These are phyloP conservation scores for Mallotus nudiflorus DNA, from an alignment of 345 rosid genomes.

Conservation along the genomic window DNA sequence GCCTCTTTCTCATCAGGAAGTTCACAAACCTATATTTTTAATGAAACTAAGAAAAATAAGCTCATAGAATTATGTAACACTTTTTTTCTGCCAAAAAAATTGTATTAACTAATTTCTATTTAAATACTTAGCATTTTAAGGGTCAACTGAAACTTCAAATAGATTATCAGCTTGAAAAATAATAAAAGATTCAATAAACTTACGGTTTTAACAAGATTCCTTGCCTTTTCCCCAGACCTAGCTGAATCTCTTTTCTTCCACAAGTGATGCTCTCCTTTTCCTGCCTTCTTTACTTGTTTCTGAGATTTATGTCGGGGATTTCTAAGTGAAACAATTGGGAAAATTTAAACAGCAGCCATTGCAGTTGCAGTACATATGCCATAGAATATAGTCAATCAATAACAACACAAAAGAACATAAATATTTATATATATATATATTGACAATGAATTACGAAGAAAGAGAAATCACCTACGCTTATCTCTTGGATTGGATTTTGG, in stretches of 20 bases:
- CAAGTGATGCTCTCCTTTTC: conserved; percentile 60
- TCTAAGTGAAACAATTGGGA: conserved; percentile 13
- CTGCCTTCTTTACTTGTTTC: conserved; percentile 38
- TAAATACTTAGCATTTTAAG: background rate
- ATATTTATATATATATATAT: background rate
- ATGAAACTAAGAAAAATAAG: conserved; percentile 9
- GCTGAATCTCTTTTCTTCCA: conserved; percentile 83
- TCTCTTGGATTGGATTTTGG: conserved; percentile 20
- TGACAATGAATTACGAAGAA: background rate
- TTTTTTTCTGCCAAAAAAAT: too few relatives aligned
- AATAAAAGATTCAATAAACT: conserved; percentile 14
- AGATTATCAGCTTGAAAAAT: too few relatives aligned
- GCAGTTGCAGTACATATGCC: background rate
- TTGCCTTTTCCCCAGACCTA: conserved; percentile 79
- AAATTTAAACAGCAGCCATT: background rate
- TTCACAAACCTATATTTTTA: conserved; percentile 56
- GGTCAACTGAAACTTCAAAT: background rate
- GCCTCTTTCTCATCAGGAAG: conserved; percentile 79
- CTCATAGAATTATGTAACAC: background rate
- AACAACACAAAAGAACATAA: background rate
- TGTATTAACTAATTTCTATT: background rate
- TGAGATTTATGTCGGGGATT: conserved; percentile 36
- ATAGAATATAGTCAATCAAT: background rate
- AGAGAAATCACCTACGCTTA: conserved; percentile 39
- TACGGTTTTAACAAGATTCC: conserved; percentile 67